Base-by-base conservation (phyloP, 108 stramenopile genomes). In the Skeletonema grethae region DNA sequence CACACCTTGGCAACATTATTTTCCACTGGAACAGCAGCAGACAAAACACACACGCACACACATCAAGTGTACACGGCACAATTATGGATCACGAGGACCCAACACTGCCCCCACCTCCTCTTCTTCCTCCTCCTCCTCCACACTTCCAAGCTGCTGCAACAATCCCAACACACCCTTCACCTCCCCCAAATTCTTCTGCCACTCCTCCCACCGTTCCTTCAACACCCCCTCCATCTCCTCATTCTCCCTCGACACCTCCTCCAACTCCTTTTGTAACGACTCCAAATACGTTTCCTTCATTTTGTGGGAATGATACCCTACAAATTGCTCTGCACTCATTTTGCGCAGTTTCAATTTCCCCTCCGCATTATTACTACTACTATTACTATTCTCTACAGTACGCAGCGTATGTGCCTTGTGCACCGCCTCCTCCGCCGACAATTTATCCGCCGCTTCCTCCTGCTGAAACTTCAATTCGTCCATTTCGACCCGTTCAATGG, bases 241-340 rank as follows among this genome's bases (percentile, higher is more conserved):
- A 63, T 73, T 66, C n/a, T 82, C 70, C 45, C 53, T 29, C 18
- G 82, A 56, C 36, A 81, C 32, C 15, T 57, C 59, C 12, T 69
- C 32, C 18, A 74, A 28, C 31, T 72, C 70, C 35, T 46, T 35
- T 38, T 35, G 24, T 11, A 79, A 61, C 20, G 35, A 36, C 11
- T 61, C 39, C 29, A 69, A 61, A 46, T 80, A 71, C 46, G 73
- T 66, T 43, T 69, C 35, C 58, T 80, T 80, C 35, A 69, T 31
- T 32, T 67, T 53, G 38, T 80, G 58, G 0, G 79, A 66, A 29
- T 73, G 72, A 69, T 69, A 69, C 15, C 63, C 79, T 18, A 68
- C 67, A 39, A 50, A 63, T 15, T 15, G 4, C 45, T 79, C 78
- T 1, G 57, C 61, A 20, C 67, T 70, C 25, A 72, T 36, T 15